Conservation (phyloP, 805 yeast genomes). For the Ogataea ramenticola region DNA sequence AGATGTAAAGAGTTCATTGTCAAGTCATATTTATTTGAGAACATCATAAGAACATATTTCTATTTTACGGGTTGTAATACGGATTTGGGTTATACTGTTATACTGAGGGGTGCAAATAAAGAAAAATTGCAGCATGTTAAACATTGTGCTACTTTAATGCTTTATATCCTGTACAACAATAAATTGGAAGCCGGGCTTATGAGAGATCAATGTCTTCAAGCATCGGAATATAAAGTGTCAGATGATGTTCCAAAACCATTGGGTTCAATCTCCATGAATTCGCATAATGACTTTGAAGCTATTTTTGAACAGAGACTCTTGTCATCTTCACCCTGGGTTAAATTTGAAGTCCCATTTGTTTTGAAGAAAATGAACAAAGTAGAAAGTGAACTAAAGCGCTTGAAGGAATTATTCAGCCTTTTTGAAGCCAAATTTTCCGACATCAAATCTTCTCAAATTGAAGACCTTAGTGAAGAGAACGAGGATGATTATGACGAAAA, state of each 20-base stretch:
- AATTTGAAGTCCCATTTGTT: slow-evolving; percentile 54
- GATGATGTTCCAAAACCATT: slow-evolving; percentile 8
- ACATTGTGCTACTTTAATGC: slow-evolving; percentile 71
- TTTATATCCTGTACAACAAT: slow-evolving; percentile 70
- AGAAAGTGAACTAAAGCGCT: slow-evolving; percentile 21
- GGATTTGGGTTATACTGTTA: slow-evolving; percentile 75
- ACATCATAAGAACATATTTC: slow-evolving; percentile 61
- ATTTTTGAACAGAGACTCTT: slow-evolving; percentile 45
- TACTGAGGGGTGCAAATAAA: slow-evolving; percentile 72
- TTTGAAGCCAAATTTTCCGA: slow-evolving; percentile 10
- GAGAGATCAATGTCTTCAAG: slow-evolving; percentile 59
- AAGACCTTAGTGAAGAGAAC: neutral
- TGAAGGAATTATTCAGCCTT: slow-evolving; percentile 20
- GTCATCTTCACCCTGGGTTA: slow-evolving; percentile 82
- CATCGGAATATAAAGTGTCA: slow-evolving; percentile 26
- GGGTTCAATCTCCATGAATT: slow-evolving; percentile 12
- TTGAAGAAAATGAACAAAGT: slow-evolving; percentile 14
- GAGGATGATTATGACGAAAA: slow-evolving; percentile 2
- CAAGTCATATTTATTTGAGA: slow-evolving; percentile 51
- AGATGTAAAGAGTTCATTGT: slow-evolving; percentile 67
- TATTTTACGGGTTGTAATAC: slow-evolving; percentile 71
- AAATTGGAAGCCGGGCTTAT: slow-evolving; percentile 71
- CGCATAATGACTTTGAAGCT: slow-evolving; percentile 23
- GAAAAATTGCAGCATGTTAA: slow-evolving; percentile 61
- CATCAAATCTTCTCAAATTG: slow-evolving; percentile 10